Evolutionary conservation across 345 rosid genomes (phyloP), one percentile per base, ranked within the genome.

Genomic region (Barbarea vulgaris): DNA sequence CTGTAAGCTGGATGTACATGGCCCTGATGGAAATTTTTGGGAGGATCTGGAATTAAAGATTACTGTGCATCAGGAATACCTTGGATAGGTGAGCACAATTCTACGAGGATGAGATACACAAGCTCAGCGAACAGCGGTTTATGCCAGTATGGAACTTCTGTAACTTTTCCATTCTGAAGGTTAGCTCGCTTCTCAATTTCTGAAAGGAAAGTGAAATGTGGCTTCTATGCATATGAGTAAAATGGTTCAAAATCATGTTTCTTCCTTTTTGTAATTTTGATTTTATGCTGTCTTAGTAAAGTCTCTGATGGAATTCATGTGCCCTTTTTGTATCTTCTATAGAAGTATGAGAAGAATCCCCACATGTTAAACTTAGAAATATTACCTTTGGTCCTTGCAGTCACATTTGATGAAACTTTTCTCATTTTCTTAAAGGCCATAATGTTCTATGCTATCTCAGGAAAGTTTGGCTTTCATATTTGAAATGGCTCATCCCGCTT

Each of bases 381-480:
- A 8, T 53, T 27, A 65, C 3, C 27, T 24, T 27, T 65, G 62
- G 68, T 57, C 63, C 63, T 47, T 65, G 46, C 63, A 64, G 48
- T 71, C 41, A 12, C 53, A 64, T 70, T 57, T 48, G 61, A 27
- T 70, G 53, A 50, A 74, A 18, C 9, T 27, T 64, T 17, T 74
- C 64, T 52, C 75, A 66, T 72, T 64, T 39, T 77, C 37, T 54
- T 80, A 37, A 60, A 66, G 67, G 67, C 54, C 74, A 33, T 59
- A 64, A 66, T 59, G 46, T 73, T 70, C 47, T 60, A 30, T 79
- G 66, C 64, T 31, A 67, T 70, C 64, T 71, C 89, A 95, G 99
- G 99, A 92, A 86, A 95, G 97, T 85, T 82, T 95, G 86, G 99
- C 99, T 69, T 95, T 95, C 83, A 90, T 92, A 85, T 90, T 95